These are phyloP conservation scores for Seiridium unicorne DNA, from an alignment of 2,329 filamentous ascomycete species.

Conservation along the genomic window DNA sequence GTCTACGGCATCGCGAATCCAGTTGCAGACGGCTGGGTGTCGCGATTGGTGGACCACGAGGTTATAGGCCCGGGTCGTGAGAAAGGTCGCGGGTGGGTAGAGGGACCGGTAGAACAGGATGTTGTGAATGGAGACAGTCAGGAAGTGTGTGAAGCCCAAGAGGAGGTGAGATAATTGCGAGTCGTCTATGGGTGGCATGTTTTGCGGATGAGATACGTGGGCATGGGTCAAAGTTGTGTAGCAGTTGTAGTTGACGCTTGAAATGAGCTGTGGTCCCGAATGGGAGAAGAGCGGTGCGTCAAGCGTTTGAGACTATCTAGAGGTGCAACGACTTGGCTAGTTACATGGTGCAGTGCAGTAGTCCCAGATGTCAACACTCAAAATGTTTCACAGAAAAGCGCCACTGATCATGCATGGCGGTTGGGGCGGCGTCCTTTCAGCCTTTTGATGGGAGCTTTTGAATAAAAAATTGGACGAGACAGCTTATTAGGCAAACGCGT, in stretches of 20 bases:
- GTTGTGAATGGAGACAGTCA: slow-evolving; percentile 80
- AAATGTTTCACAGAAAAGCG: no score
- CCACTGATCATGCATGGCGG: no score
- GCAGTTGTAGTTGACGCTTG: no score
- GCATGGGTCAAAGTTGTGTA: no score
- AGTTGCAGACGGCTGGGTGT: slow-evolving; percentile 81
- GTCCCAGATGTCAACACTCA: no score
- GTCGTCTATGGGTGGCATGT: not conserved
- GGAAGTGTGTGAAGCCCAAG: slow-evolving; percentile 72
- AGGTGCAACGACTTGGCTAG: no score
- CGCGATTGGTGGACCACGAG: slow-evolving; percentile 81
- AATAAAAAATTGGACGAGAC: not conserved
- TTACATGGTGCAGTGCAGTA: no score
- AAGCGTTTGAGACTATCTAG: no score
- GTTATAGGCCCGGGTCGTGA: slow-evolving; percentile 78
- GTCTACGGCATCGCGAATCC: slow-evolving; percentile 78
- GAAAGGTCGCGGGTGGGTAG: slow-evolving; percentile 77
- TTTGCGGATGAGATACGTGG: not conserved
- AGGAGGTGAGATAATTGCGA: slow-evolving; percentile 57
- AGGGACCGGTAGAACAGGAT: slow-evolving; percentile 79
- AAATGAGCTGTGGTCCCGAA: no score
- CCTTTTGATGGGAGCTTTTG: no score
- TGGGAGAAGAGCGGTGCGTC: no score
- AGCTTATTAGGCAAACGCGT: slow-evolving; percentile 15
- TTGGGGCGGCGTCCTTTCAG: no score